These are phyloP conservation scores for Podila minutissima DNA, from an alignment of 192 early-diverging fungal species.

Conservation along the genomic window DNA sequence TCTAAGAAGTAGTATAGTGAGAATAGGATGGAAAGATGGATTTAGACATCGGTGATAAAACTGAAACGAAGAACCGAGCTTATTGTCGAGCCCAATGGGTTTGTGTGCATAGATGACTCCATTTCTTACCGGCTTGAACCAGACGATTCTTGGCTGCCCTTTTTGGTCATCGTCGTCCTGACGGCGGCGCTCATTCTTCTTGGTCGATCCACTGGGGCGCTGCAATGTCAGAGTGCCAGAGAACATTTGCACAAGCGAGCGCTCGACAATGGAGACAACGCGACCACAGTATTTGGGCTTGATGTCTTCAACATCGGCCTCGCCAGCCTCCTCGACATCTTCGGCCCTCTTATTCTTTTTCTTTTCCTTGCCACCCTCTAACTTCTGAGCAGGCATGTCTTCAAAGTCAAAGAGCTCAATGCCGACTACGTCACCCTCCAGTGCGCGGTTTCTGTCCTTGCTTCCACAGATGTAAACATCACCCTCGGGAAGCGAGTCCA, in stretches of 20 bases:
- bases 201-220: slow-evolving; percentile 34
- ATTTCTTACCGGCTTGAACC: slow-evolving; percentile 80
- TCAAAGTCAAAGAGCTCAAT: slow-evolving; percentile 75
- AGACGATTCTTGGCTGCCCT: slow-evolving; percentile 69
- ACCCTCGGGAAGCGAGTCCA: slow-evolving; percentile 70
- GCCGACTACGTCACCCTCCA: slow-evolving; percentile 89
- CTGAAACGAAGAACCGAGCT: neutral
- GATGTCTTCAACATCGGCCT: slow-evolving; percentile 61
- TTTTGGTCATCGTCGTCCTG: slow-evolving; percentile 55
- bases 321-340: slow-evolving; percentile 54
- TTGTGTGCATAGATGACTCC: neutral
- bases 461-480: slow-evolving; percentile 85
- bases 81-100: neutral
- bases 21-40: slow-evolving; percentile 2
- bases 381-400: slow-evolving; percentile 67
- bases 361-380: slow-evolving; percentile 66
- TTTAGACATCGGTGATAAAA: neutral
- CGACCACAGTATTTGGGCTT: slow-evolving; percentile 68
- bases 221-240: slow-evolving; percentile 56
- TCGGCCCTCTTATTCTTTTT: slow-evolving; percentile 59
- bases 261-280: slow-evolving; percentile 65
- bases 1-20: slow-evolving; percentile 41
- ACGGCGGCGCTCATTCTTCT: slow-evolving; percentile 43
- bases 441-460: slow-evolving; percentile 80
- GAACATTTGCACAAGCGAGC: slow-evolving; percentile 66